Evolutionary conservation across 768 basidiomycete genomes (phyloP), one percentile per base, ranked within the genome.

Genomic region (Lactifluus volemus): DNA sequence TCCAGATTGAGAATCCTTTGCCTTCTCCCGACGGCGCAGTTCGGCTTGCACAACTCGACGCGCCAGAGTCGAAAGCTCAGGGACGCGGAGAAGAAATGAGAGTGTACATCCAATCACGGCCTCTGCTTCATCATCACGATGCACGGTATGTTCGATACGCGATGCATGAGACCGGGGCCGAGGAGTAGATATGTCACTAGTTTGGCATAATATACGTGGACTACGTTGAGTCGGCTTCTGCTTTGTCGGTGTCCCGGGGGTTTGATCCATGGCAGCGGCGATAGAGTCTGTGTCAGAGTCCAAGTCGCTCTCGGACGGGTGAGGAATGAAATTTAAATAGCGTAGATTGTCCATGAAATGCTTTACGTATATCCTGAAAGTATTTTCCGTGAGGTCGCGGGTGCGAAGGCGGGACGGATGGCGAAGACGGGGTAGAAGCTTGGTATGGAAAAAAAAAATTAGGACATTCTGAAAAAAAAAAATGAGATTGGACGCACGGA

Each of bases 11-110:
- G 52, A 47, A 73, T 34, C 72, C 55, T 79, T 79, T 21, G 78
- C 81, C 48, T 79, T 78, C 14, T 73, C 71, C n/a, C 82, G 77
- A 14, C 82, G 78, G 63, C 79, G 81, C 3, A 73, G 72, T 54
- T 87, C 87, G 2, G 84, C 82, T 47, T 79, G 75, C 11, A 86
- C 84, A 2, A 91, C 84, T 10, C 84, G 77, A 25, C 76, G 73
- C 5, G 88, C 88, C 58, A 92, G 76, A 12, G 81, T 74, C 0
- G 80, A 75, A 3, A 92, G 76, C 65, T 88, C 89, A 9, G 88
- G 87, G 0, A 91, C 85, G 49, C 89, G 85, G 7, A 88, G 82
- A 2, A 92, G 77, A 67, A 89, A 84, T 0, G 88, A 88, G 7
- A 90, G 71, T 0, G 88, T 85, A 69, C 86, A 89, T 1, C 61